phyloP scores from a whole-genome alignment of 2,329 filamentous ascomycete genomes.

The Botrytis galanthina region DNA sequence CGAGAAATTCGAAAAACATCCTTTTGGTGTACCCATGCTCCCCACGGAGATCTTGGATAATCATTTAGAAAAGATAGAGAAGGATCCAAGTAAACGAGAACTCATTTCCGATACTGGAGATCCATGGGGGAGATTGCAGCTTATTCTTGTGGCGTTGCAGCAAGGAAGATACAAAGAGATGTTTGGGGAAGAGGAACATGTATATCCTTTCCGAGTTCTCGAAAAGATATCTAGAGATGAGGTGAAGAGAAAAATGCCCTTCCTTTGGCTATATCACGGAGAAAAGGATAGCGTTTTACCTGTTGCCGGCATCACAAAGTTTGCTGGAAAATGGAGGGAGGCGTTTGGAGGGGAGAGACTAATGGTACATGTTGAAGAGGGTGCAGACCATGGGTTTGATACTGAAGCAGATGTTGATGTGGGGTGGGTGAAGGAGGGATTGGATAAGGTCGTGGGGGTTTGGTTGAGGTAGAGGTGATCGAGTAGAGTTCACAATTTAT shows the following conservation, averaged over 20 bases:
- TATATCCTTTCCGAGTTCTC: neutral
- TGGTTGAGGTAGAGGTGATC: neutral
- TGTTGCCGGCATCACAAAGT: neutral
- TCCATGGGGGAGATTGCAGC: neutral
- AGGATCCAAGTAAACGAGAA: neutral
- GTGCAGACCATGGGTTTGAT: neutral
- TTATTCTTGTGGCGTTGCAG: neutral
- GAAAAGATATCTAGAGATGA: neutral
- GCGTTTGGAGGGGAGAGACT: neutral
- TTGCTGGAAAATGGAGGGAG: neutral
- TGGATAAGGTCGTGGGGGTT: neutral
- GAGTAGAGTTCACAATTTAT: neutral
- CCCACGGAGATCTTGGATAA: neutral
- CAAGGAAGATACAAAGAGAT: neutral
- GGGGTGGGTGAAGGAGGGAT: neutral
- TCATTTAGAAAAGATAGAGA: neutral
- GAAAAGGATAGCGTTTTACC: neutral
- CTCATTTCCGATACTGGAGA: neutral
- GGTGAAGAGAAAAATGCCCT: neutral
- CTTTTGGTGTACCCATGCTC: neutral
- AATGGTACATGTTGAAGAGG: neutral
- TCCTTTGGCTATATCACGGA: neutral
- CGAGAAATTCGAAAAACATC: neutral
- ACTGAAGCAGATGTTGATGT: neutral
- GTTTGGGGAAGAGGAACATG: neutral